These are phyloP conservation scores for Luvunga scandens DNA, from an alignment of 345 rosid genomes.

Conservation along the genomic window DNA sequence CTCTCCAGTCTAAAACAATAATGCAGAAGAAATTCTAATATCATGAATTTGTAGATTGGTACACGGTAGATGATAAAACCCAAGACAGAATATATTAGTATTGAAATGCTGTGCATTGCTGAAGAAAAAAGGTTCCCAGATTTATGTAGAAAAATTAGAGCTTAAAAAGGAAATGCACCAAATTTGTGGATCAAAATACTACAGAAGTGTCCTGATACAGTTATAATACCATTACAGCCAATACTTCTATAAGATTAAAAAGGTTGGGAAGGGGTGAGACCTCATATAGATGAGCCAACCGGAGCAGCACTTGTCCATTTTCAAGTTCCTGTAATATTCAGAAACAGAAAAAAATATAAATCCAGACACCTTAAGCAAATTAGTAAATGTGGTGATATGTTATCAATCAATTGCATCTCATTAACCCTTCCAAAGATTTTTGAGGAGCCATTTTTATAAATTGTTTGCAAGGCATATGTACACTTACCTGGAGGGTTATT, in stretches of 20 bases:
- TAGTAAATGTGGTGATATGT: background rate
- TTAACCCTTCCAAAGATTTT: background rate
- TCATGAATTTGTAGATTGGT: background rate
- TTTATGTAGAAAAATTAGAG: background rate
- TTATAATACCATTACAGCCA: background rate
- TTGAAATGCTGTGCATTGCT: background rate
- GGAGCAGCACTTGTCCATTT: constrained; percentile 68
- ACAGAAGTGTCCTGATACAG: background rate
- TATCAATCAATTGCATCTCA: background rate
- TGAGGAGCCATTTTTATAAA: background rate
- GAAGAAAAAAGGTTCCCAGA: background rate
- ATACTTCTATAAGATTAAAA: background rate
- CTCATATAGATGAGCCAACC: constrained; percentile 92
- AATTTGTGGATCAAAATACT: background rate
- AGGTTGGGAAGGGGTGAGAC: constrained; percentile 34
- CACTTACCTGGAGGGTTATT: constrained; percentile 79
- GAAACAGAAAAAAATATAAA: constrained; percentile 6
- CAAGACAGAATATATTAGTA: background rate
- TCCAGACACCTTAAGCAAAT: background rate
- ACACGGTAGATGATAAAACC: background rate
- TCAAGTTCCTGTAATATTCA: constrained; percentile 62
- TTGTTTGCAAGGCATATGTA: background rate
- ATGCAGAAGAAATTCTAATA: background rate
- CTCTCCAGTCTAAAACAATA: constrained; percentile 53
- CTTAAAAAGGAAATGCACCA: background rate